Base-by-base conservation (phyloP, 2,329 filamentous ascomycete species). In the Trichothecium roseum region DNA sequence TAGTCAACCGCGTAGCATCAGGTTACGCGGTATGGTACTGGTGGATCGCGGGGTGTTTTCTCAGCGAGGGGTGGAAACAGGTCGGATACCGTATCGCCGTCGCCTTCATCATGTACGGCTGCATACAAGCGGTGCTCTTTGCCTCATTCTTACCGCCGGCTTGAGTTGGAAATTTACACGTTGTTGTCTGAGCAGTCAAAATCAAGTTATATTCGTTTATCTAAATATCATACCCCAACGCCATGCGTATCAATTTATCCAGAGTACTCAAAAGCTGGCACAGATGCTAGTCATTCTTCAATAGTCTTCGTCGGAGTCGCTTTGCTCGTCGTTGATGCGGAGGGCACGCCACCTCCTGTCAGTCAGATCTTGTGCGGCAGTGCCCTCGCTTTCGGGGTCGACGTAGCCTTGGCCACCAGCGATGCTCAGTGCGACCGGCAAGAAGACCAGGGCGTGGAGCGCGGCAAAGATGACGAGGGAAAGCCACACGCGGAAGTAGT, bases 401-500 rank as follows among this genome's bases (percentile, higher is more conserved):
- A 87, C 70, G 52, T 94, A 96, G 3, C 89, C 88, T 45, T 81
- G 74, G 2, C 91, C 91, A 14, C 91, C 91, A 34, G 84, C 70
- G 34, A 95, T 67, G 51, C 84, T 93, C 45, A 98, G 67, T 2
- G 84, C 81, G 1, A 96, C 91, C 0, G 91, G 91, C 48, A 98
- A 64, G 56, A 96, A 94, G 7, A 98, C 73, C 32, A 98, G 67
- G 1, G 91, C 86, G 56, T 98, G 91, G 8, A 80, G 71, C 7
- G 85, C 85, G 3, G 88, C 93, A 56, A 94, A 89, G 8, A 93
- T 56, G 9, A 98, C 88, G 37, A 98, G 72, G 6, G 88, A 82
- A 14, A 95, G 66, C 91, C 91, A 98, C 30, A 98, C 84, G 30
- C 91, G 75, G 70, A 98, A 98, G 61, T 98, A 98, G 63, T 98